These are phyloP conservation scores for Odontarrhena argentea DNA, from an alignment of 345 rosid genomes.

Conservation along the genomic window DNA sequence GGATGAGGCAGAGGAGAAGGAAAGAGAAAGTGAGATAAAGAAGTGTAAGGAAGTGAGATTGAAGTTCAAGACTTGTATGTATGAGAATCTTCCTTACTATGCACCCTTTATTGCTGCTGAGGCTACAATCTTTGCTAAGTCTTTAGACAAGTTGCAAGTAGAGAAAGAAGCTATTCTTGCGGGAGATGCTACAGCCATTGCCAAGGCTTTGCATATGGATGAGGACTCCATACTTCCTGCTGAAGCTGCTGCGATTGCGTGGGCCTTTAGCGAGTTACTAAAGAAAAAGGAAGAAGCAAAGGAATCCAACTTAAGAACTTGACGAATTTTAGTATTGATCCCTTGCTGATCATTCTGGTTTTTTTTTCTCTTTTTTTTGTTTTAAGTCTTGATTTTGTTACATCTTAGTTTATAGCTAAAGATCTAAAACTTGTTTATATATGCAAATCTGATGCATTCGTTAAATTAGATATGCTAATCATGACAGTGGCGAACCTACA, in stretches of 20 bases:
- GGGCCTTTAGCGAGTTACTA: not conserved
- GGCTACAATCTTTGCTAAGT: not conserved
- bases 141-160: not conserved
- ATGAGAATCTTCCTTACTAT: constrained; percentile 8
- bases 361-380: too few species aligned
- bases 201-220: not conserved
- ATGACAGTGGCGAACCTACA: too few species aligned
- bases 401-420: too few species aligned
- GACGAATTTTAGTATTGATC: not conserved
- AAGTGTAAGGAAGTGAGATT: not conserved
- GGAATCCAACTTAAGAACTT: not conserved
- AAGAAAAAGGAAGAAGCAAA: not conserved
- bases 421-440: too few species aligned
- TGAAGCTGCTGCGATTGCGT: not conserved
- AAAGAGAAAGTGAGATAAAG: not conserved
- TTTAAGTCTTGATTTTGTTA: too few species aligned
- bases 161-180: constrained; percentile 16
- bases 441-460: too few species aligned
- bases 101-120: not conserved
- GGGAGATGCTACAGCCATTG: constrained; percentile 15
- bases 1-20: not conserved
- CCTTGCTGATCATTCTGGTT: not conserved
- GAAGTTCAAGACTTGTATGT: constrained; percentile 8
- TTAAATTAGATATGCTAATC: too few species aligned
- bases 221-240: not conserved